Conservation (phyloP, 2,329 filamentous ascomycete species). For the Lecanosticta acicola region DNA sequence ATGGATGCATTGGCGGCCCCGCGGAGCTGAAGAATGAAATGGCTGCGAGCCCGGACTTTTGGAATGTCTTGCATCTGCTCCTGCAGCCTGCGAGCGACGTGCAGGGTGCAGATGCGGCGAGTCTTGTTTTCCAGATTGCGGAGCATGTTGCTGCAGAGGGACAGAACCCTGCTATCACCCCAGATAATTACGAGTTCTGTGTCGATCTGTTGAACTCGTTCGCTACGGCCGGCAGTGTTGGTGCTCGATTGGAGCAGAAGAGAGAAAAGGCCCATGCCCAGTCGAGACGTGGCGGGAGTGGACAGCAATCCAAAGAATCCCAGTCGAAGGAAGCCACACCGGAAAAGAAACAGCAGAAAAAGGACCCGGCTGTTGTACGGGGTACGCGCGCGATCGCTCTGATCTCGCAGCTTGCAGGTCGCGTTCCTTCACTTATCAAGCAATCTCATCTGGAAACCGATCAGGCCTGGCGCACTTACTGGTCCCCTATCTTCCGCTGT, state of each 20-base stretch:
- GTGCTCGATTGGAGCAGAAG: slow-evolving; percentile 60
- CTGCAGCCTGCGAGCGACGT: slow-evolving; percentile 39
- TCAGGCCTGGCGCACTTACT: slow-evolving; percentile 91
- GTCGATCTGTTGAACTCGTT: slow-evolving; percentile 84
- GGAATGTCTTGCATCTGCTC: slow-evolving; percentile 77
- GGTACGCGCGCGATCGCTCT: slow-evolving; percentile 76
- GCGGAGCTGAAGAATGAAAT: slow-evolving; percentile 78
- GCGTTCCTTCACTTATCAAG: slow-evolving; percentile 80
- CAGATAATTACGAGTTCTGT: slow-evolving; percentile 90
- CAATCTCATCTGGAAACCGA: slow-evolving; percentile 76
- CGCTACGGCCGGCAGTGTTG: slow-evolving; percentile 72
- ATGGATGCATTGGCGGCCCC: slow-evolving; percentile 71
- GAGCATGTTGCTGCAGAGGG: slow-evolving; percentile 64
- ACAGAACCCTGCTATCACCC: slow-evolving; percentile 75
- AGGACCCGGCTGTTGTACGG: slow-evolving; percentile 67
- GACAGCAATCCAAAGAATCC: slow-evolving; percentile 35
- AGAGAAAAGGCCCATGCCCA: slow-evolving; percentile 38
- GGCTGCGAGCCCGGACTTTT: slow-evolving; percentile 95
- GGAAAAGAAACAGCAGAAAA: slow-evolving; percentile 39
- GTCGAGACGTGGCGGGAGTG: slow-evolving; percentile 39
- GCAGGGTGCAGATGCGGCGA: slow-evolving; percentile 58
- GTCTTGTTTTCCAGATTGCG: slow-evolving; percentile 79
- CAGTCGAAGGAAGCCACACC: slow-evolving; percentile 18
- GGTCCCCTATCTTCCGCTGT: slow-evolving; percentile 88
- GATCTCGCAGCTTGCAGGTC: slow-evolving; percentile 73